A percentile compares a stretch with the other conserved stretches of the same genome.
phyloP scores from a whole-genome alignment of 1,139 yeast species.

The Protomyces inouyei region DNA sequence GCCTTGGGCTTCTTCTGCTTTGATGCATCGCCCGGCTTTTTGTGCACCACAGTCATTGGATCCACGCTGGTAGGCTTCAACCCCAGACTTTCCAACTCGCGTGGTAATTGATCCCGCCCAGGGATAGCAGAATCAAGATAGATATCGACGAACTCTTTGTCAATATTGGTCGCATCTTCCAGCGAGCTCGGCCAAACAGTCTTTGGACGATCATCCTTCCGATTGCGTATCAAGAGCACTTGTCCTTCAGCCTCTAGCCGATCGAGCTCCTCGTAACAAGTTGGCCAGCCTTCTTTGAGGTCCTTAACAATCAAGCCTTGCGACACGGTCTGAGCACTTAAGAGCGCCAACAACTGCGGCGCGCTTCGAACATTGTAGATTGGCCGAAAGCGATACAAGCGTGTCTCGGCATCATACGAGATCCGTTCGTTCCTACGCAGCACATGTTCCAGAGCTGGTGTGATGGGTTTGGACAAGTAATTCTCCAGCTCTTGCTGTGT shows the following conservation, averaged over 20 bases:
- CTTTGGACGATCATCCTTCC: slow-evolving; percentile 87
- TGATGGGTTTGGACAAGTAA: slow-evolving; percentile 16
- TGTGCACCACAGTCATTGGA: slow-evolving; percentile 77
- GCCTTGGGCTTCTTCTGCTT: slow-evolving; percentile 77
- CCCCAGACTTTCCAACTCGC: slow-evolving; percentile 71
- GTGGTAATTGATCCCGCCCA: slow-evolving; percentile 71
- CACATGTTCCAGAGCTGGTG: slow-evolving; percentile 20
- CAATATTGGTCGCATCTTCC: slow-evolving; percentile 67
- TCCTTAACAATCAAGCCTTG: slow-evolving; percentile 86
- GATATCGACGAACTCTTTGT: slow-evolving; percentile 48
- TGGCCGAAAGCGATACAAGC: slow-evolving; percentile 79
- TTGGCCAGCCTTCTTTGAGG: slow-evolving; percentile 92
- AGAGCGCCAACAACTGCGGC: slow-evolving; percentile 66
- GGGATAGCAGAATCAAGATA: slow-evolving; percentile 82
- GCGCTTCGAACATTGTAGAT: slow-evolving; percentile 79
- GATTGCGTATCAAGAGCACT: slow-evolving; percentile 54
- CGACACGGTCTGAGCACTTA: slow-evolving; percentile 78
- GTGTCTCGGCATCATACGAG: slow-evolving; percentile 52
- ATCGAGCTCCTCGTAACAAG: slow-evolving; percentile 47
- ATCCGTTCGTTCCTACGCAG: slow-evolving; percentile 30
- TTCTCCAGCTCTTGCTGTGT: slow-evolving; percentile 18
- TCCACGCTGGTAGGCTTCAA: slow-evolving; percentile 95
- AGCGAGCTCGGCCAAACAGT: slow-evolving; percentile 85
- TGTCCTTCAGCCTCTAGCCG: slow-evolving; percentile 26
- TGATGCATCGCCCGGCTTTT: slow-evolving; percentile 37